A percentile compares a stretch with the other conserved stretches of the same genome.
Evolutionary conservation across 345 rosid genomes (phyloP).

Genomic region (Viola odorata): DNA sequence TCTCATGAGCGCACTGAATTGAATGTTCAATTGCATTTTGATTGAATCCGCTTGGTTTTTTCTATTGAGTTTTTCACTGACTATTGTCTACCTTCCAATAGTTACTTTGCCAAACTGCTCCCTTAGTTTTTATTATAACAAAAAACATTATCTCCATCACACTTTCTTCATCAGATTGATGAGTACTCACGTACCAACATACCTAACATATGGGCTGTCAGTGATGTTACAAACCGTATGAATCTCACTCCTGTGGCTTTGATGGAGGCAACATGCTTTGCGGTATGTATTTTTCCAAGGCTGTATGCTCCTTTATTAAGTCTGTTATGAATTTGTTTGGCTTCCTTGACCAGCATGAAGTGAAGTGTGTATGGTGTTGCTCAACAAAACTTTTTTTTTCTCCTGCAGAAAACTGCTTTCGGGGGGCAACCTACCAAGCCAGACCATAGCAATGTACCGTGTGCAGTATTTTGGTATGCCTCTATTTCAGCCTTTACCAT

Average conservation of each 20-base stretch:
- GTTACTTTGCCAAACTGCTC: too few species aligned
- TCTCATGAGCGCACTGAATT: too few species aligned
- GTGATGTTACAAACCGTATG: constrained; percentile 94
- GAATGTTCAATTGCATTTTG: too few species aligned
- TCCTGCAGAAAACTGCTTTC: constrained; percentile 85
- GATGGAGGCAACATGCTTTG: constrained; percentile 92
- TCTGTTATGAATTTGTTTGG: background rate
- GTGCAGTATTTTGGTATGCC: constrained; percentile 84
- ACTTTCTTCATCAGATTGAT: constrained; percentile 59
- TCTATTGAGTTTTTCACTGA: too few species aligned
- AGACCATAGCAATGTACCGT: constrained; percentile 67
- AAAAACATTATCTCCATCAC: too few species aligned
- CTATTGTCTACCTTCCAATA: too few species aligned
- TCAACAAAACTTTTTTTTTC: constrained; percentile 9
- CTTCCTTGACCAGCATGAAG: background rate
- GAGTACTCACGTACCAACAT: constrained; percentile 79
- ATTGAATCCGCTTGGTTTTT: too few species aligned
- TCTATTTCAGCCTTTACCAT: constrained; percentile 1
- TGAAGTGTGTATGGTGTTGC: background rate
- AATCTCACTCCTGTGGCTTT: constrained; percentile 99
- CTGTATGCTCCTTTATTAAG: background rate
- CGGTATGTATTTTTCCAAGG: constrained; percentile 38
- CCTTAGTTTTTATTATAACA: too few species aligned
- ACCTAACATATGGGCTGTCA: constrained; percentile 96
- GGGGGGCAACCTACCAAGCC: constrained; percentile 78